phyloP scores from a whole-genome alignment of 306 rosid genomes.

The barrel medic (Medicago truncatula) region MtrunA17r5.0-ANR NC_053046.1:8519001-8519500 shows the following conservation, averaged over 20 bases:
- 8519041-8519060: constrained; percentile 29
- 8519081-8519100: constrained; percentile 33
- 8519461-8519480: background rate
- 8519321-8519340: background rate
- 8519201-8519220: background rate
- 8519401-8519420: background rate
- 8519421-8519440: background rate
- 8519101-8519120: constrained; percentile 45
- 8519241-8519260: constrained; percentile 7
- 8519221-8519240: background rate
- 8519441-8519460: background rate
- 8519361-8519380: background rate
- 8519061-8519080: constrained; percentile 46
- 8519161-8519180: constrained; percentile 43
- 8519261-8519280: background rate
- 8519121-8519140: constrained; percentile 37
- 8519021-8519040: constrained; percentile 5
- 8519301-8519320: background rate
- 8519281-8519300: constrained; percentile 4
- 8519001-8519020: constrained; percentile 5
- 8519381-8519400: background rate
- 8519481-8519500: background rate
- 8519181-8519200: background rate
- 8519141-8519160: constrained; percentile 33
- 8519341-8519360: no score